Evolutionary conservation across 108 stramenopile species (phyloP).

Genomic region (Discostella stelligeroides): DNA sequence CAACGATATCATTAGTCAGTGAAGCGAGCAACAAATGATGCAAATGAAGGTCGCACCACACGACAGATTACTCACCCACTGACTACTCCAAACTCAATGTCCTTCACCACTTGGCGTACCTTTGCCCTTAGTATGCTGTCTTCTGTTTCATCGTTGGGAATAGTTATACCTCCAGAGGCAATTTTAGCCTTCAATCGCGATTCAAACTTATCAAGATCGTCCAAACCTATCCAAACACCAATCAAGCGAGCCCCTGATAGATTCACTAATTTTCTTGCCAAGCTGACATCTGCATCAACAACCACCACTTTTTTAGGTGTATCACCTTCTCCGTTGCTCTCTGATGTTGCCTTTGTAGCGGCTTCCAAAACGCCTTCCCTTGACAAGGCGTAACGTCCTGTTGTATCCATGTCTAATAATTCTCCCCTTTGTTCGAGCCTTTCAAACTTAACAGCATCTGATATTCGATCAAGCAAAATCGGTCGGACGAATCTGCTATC

Average conservation of each 20-base stretch:
- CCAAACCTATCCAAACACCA: constrained; percentile 84
- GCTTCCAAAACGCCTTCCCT: constrained; percentile 66
- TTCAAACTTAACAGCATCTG: constrained; percentile 67
- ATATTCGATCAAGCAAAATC: constrained; percentile 39
- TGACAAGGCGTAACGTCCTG: constrained; percentile 65
- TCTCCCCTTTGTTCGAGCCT: constrained; percentile 56
- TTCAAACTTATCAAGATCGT: constrained; percentile 67
- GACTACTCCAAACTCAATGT: constrained; percentile 83
- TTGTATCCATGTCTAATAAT: constrained; percentile 56
- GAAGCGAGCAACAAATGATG: not conserved
- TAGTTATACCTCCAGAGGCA: constrained; percentile 45
- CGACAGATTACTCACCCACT: constrained; percentile 44
- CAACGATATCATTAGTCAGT: no score
- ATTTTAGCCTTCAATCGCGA: constrained; percentile 56
- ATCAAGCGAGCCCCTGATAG: constrained; percentile 64
- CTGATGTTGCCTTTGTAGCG: constrained; percentile 29
- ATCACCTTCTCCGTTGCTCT: constrained; percentile 8
- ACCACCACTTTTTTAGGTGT: constrained; percentile 58
- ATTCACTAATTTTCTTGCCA: constrained; percentile 57
- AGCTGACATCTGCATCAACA: constrained; percentile 75
- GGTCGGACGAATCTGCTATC: constrained; percentile 59
- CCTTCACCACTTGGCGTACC: constrained; percentile 68
- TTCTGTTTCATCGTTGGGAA: constrained; percentile 69
- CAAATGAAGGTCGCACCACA: not conserved
- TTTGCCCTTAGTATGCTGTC: constrained; percentile 60